Evolutionary conservation across 2,329 filamentous ascomycete genomes (phyloP).

Genomic region (Fusarium tjaetaba): DNA sequence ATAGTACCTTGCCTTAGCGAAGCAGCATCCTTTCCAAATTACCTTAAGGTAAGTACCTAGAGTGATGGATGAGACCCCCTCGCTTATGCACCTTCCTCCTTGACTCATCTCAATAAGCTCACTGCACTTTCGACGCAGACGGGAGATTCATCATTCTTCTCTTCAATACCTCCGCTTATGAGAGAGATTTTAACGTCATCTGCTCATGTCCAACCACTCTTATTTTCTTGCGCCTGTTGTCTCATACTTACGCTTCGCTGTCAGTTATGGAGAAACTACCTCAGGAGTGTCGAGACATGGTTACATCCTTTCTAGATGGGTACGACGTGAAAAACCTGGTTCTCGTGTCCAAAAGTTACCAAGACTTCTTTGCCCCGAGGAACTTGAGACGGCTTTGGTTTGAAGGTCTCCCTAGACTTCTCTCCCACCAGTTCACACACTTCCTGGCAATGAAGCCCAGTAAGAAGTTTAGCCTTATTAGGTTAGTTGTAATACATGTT

Average conservation of each 20-base stretch:
- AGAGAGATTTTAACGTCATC: not conserved
- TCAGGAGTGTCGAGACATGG: not conserved
- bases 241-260: not conserved
- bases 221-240: not conserved
- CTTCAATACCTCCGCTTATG: not conserved
- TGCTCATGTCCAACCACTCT: not conserved
- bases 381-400: not conserved
- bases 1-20: too few species aligned
- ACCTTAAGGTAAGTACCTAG: too few species aligned
- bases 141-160: not conserved
- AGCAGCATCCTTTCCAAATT: not conserved
- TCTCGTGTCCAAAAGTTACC: not conserved
- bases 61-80: not conserved
- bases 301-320: not conserved
- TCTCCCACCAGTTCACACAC: not conserved
- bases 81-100: not conserved
- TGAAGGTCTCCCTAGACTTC: not conserved
- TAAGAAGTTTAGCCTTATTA: not conserved
- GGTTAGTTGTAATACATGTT: not conserved
- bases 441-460: not conserved
- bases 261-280: not conserved
- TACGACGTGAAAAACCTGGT: not conserved
- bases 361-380: not conserved
- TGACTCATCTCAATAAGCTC: not conserved
- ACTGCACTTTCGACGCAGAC: not conserved